Evolutionary conservation across 768 basidiomycete genomes (phyloP), one percentile per base, ranked within the genome.

Genomic region (Saitozyma podzolica): DNA sequence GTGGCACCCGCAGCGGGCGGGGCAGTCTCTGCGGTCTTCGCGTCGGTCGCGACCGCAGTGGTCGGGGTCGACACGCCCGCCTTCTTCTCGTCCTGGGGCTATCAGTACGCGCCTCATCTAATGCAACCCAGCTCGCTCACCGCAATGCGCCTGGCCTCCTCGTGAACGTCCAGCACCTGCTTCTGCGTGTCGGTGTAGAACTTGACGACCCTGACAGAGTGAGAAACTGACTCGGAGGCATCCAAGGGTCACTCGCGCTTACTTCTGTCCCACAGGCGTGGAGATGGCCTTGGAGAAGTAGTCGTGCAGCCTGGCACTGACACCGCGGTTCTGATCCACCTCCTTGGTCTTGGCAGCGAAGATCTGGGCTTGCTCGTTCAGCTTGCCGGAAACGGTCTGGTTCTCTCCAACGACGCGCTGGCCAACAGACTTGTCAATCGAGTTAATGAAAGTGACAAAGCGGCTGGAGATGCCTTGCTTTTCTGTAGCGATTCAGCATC

Each of bases 151-250:
- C 83, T 82, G 2, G 94, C 94, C 80, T 97, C 94, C 73, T 93
- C 91, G 75, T 96, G 93, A 53, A 97, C 93, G 75, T 97, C 93
- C 17, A 84, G 72, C 37, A 91, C 87, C 79, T 94, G 90, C 82
- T 96, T 97, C 17, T 87, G 84, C 8, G 92, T 94, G 50, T 81
- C 80, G 13, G 94, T 95, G 83, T 96, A 97, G 83, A 96, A 97
- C 0, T 80, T 63, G 80, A 61, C 65, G 48, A 96, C 90, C 64
- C 76, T 75, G 51, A 8, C 11, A 54, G 19, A 29, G 29, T 29
- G 5, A 29, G 29, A 29, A 5, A 29, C 29, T 29, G 29, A 29
- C 2, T 29, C 29, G 29, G 29, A 29, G 29, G 29, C 29, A 29
- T 29, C 29, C 29, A 29, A 29, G 29, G 29, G 5, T 5, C 29